These are phyloP conservation scores for Rheum nobile DNA, from an alignment of 148 eudicot species.

Conservation along the genomic window DNA sequence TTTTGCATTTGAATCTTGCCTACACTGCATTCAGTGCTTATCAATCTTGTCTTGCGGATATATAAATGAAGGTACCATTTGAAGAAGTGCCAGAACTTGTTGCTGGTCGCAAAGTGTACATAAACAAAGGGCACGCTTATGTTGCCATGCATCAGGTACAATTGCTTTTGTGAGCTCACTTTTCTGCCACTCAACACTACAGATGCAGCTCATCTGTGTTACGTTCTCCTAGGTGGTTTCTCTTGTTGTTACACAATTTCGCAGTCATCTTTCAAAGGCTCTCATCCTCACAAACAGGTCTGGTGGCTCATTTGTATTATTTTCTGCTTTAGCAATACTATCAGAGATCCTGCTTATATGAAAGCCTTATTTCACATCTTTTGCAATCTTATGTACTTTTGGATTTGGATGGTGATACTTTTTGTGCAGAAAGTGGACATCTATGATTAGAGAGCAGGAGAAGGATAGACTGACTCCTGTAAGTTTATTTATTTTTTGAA, in stretches of 20 bases:
- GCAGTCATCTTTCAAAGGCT: slow-evolving; percentile 79
- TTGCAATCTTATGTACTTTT: not conserved
- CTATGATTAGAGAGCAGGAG: slow-evolving; percentile 71
- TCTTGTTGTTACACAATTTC: slow-evolving; percentile 63
- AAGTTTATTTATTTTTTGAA: slow-evolving; percentile 19
- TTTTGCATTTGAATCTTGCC: not conserved
- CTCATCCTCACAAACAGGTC: slow-evolving; percentile 79
- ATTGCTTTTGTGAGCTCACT: not conserved
- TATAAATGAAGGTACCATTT: slow-evolving; percentile 58
- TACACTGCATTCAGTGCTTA: not conserved
- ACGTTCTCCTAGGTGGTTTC: slow-evolving; percentile 49
- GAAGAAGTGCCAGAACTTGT: slow-evolving; percentile 93
- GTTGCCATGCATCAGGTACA: slow-evolving; percentile 81
- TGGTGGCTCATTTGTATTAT: not conserved
- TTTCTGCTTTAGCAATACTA: not conserved
- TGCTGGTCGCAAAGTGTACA: slow-evolving; percentile 62
- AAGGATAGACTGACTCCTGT: slow-evolving; percentile 84
- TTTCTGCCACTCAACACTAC: slow-evolving; percentile 6
- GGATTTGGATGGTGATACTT: not conserved
- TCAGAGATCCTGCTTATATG: not conserved
- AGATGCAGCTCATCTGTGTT: not conserved
- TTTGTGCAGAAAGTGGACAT: slow-evolving; percentile 75
- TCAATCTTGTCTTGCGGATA: not conserved
- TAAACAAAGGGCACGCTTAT: slow-evolving; percentile 83
- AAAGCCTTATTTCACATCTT: not conserved